Evolutionary conservation across 805 yeast species (phyloP).

Genomic region (Myxozyma kluyveri): DNA sequence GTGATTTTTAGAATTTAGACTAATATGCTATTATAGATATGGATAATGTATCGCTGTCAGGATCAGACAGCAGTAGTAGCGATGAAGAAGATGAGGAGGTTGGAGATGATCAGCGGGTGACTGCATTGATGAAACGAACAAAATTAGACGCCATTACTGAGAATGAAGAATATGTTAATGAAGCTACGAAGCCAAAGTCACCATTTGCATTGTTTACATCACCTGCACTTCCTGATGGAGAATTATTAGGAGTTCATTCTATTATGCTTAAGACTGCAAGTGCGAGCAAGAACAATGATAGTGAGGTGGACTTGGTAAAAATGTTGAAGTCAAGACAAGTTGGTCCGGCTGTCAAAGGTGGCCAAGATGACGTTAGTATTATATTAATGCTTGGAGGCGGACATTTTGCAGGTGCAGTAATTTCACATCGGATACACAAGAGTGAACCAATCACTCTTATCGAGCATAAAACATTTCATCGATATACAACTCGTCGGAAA

Average conservation of each 20-base stretch:
- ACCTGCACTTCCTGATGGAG: slow-evolving; percentile 9
- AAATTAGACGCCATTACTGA: slow-evolving; percentile 26
- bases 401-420: slow-evolving; percentile 93
- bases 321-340: slow-evolving; percentile 52
- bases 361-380: slow-evolving; percentile 41
- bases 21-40: slow-evolving; percentile 12
- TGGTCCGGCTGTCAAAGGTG: slow-evolving; percentile 38
- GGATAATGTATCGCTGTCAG: slow-evolving; percentile 50
- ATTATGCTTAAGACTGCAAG: slow-evolving; percentile 30
- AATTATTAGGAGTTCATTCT: slow-evolving; percentile 25
- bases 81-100: slow-evolving; percentile 40
- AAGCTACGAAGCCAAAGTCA: slow-evolving; percentile 1
- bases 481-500: slow-evolving; percentile 93
- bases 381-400: slow-evolving; percentile 96
- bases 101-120: slow-evolving; percentile 22
- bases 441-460: slow-evolving; percentile 65
- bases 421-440: slow-evolving; percentile 62
- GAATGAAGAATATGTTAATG: slow-evolving; percentile 28
- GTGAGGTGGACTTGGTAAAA: slow-evolving; percentile 42
- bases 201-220: slow-evolving; percentile 21
- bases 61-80: slow-evolving; percentile 50
- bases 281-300: not conserved
- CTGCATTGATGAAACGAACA: slow-evolving; percentile 8
- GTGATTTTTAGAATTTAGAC: not conserved
- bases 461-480: slow-evolving; percentile 81